Conservation (phyloP, 768 basidiomycete species). For the Pisolithus albus region DNA sequence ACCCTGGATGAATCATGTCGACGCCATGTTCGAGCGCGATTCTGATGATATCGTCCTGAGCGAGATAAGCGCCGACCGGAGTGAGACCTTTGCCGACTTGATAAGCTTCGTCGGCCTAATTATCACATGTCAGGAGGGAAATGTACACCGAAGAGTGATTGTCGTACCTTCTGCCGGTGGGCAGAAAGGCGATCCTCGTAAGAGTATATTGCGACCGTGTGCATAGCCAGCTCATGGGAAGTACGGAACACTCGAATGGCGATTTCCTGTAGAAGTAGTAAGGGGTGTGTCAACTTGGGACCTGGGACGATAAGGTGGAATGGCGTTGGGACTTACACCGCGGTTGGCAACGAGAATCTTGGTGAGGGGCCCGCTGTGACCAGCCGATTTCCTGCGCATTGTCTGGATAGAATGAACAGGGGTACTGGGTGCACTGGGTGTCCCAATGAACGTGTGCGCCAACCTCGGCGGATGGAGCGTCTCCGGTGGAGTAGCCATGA, state of each 20-base stretch:
- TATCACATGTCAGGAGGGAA: slow-evolving; percentile 6
- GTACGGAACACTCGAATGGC: slow-evolving; percentile 98
- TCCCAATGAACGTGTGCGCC: slow-evolving; percentile 60
- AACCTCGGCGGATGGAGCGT: slow-evolving; percentile 67
- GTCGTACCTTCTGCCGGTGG: slow-evolving; percentile 87
- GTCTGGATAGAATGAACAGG: slow-evolving; percentile 88
- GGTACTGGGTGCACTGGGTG: slow-evolving; percentile 75
- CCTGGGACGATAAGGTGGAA: slow-evolving; percentile 5
- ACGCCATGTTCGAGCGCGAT: slow-evolving; percentile 98
- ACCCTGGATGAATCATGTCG: slow-evolving; percentile 99
- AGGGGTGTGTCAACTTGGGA: slow-evolving; percentile 1
- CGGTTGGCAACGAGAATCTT: slow-evolving; percentile 92
- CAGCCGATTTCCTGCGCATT: slow-evolving; percentile 85
- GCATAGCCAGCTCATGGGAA: slow-evolving; percentile 98
- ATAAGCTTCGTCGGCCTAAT: slow-evolving; percentile 94
- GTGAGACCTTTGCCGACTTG: slow-evolving; percentile 95
- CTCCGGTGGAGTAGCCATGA: slow-evolving; percentile 25
- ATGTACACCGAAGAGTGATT: slow-evolving; percentile 23
- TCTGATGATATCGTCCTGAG: slow-evolving; percentile 94
- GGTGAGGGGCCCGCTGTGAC: slow-evolving; percentile 83
- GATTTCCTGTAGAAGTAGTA: slow-evolving; percentile 71
- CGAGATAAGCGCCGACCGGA: slow-evolving; percentile 94
- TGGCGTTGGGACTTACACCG: slow-evolving; percentile 51
- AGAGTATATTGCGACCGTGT: slow-evolving; percentile 98
- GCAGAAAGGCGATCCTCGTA: slow-evolving; percentile 94